phyloP scores from a whole-genome alignment of 1,284 basidiomycete genomes.

The Ceratobasidium papillatum region DNA sequence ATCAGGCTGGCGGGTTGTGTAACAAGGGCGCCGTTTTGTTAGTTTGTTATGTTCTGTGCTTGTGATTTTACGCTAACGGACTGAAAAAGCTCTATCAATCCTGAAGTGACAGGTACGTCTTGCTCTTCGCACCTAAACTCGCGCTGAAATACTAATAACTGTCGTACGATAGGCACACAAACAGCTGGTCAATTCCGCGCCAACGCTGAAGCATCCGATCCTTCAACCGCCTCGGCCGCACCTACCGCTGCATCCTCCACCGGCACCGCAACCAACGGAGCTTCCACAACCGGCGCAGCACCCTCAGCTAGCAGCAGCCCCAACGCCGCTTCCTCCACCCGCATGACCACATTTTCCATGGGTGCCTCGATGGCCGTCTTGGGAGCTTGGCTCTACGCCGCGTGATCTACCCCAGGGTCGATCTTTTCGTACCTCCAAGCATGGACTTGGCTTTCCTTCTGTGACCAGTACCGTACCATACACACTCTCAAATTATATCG shows the following conservation, averaged over 20 bases:
- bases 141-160: neutral
- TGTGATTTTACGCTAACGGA: neutral
- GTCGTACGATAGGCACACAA: constrained; percentile 2
- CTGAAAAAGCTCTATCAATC: constrained; percentile 26
- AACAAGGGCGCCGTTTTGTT: constrained; percentile 34
- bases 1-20: constrained; percentile 34
- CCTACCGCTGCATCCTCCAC: constrained; percentile 11
- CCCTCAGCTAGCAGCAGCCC: neutral
- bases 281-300: neutral
- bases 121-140: neutral
- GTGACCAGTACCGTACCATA: constrained; percentile 13
- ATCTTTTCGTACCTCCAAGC: neutral
- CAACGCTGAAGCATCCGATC: constrained; percentile 34
- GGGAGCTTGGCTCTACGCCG: constrained; percentile 33
- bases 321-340: neutral
- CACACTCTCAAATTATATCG: too few relatives aligned
- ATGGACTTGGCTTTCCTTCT: constrained; percentile 30
- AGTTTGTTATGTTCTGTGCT: neutral
- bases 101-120: constrained; percentile 19
- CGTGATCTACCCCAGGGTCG: neutral
- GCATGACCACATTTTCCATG: constrained; percentile 21
- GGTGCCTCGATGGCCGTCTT: constrained; percentile 25
- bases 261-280: neutral
- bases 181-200: constrained; percentile 37
- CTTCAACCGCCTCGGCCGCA: constrained; percentile 1